Conservation (phyloP, 768 basidiomycete genomes). For the Mycena metata region DNA sequence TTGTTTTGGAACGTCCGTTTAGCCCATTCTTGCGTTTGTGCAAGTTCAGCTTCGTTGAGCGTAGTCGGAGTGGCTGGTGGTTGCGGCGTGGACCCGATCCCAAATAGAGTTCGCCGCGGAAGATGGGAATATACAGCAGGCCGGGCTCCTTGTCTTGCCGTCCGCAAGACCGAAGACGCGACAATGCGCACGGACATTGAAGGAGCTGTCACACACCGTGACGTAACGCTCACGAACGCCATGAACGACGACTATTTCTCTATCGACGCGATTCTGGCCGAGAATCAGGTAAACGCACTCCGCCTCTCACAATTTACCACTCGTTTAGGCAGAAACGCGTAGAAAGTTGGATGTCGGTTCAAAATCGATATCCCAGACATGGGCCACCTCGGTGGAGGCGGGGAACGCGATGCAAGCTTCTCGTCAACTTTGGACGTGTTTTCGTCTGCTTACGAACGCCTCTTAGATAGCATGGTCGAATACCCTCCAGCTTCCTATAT, state of each 20-base stretch:
- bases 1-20: conserved; percentile 30
- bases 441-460: conserved; percentile 24
- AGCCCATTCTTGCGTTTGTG: conserved; percentile 16
- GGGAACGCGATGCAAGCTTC: conserved; percentile 80
- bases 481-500: conserved; percentile 89
- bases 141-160: neutral
- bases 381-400: conserved; percentile 91
- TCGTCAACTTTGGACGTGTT: conserved; percentile 31
- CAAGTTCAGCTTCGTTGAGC: conserved; percentile 22
- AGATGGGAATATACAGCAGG: neutral
- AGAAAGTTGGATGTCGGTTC: conserved; percentile 97
- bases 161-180: conserved; percentile 21
- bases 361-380: conserved; percentile 86
- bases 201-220: no score
- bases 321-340: conserved; percentile 19
- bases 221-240: neutral
- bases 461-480: conserved; percentile 81
- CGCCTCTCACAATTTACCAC: neutral
- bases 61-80: neutral
- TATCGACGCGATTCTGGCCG: conserved; percentile 90
- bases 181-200: conserved; percentile 5
- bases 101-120: conserved; percentile 25
- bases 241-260: conserved; percentile 97
- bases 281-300: conserved; percentile 77
- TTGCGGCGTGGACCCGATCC: conserved; percentile 20